Evolutionary conservation across 306 rosid genomes (phyloP).

Genomic region (Quercus wislizeni): DNA sequence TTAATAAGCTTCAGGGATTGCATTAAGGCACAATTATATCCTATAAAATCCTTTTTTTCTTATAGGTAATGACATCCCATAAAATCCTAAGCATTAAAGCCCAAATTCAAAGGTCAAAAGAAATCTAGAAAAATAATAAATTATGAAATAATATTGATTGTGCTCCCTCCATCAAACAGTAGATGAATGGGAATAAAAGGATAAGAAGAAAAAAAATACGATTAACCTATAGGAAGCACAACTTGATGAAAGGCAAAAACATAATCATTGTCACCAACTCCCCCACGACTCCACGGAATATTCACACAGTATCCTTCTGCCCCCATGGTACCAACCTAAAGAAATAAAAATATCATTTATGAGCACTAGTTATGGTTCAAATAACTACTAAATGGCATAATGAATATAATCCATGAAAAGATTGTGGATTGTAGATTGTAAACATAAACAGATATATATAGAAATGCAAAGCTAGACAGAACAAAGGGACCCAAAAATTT

Average conservation of each 20-base stretch:
- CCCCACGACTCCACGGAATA: constrained; percentile 90
- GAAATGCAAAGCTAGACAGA: not conserved
- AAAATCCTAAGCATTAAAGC: no score
- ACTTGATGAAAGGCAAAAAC: constrained; percentile 82
- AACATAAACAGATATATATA: not conserved
- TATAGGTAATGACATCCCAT: no score
- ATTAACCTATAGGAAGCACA: constrained; percentile 89
- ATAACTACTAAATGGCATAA: constrained; percentile 4
- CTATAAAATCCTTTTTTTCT: no score
- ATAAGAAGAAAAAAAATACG: not conserved
- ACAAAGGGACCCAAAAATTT: not conserved
- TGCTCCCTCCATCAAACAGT: no score
- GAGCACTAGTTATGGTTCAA: constrained; percentile 22
- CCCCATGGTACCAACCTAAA: constrained; percentile 87
- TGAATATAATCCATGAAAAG: constrained; percentile 14
- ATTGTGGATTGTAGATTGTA: not conserved
- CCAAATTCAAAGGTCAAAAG: no score
- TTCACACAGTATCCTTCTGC: constrained; percentile 98
- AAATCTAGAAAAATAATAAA: no score
- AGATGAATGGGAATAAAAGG: not conserved
- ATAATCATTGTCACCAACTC: constrained; percentile 94
- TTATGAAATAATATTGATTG: no score
- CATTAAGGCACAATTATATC: no score
- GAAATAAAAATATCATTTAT: constrained; percentile 17
- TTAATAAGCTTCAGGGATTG: no score